These are phyloP conservation scores for Rhodotorula babjevae DNA, from an alignment of 768 basidiomycete genomes.

Conservation along the genomic window DNA sequence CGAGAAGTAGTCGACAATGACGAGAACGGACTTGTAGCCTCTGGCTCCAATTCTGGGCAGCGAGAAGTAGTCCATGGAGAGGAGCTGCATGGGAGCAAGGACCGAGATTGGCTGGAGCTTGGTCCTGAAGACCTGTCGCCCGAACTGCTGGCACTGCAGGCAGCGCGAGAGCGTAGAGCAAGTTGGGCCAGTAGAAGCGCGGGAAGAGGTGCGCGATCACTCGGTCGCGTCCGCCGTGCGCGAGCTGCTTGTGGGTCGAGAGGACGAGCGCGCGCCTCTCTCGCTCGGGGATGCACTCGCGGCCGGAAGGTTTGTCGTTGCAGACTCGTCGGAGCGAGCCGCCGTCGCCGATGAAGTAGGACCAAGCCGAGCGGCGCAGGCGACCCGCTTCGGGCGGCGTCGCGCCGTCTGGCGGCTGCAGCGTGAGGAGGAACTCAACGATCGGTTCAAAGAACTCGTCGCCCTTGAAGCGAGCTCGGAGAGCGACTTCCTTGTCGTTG, in stretches of 20 bases:
- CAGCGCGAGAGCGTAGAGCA: not conserved
- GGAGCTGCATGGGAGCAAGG: not conserved
- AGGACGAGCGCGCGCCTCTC: not conserved
- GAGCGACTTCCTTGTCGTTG: not conserved
- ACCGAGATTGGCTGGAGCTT: not conserved
- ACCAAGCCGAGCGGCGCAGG: not conserved
- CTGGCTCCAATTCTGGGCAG: not conserved
- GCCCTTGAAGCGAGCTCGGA: not conserved
- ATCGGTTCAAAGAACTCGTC: not conserved
- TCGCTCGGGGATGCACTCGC: not conserved
- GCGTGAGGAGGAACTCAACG: not conserved
- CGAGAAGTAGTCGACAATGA: not conserved
- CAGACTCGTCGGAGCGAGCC: too few species aligned
- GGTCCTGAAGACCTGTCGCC: not conserved
- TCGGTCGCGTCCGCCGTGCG: not conserved
- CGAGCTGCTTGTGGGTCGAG: not conserved
- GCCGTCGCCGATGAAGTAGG: too few species aligned
- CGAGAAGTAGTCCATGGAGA: not conserved
- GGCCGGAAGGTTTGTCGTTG: not conserved
- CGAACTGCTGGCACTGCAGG: not conserved
- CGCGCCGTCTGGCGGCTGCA: not conserved
- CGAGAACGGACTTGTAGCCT: not conserved
- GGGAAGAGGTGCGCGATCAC: not conserved
- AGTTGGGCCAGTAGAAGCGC: not conserved
- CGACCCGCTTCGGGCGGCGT: not conserved